Evolutionary conservation across 371 early-diverging fungal species (phyloP).

Genomic region (Lichtheimia ramosa): DNA sequence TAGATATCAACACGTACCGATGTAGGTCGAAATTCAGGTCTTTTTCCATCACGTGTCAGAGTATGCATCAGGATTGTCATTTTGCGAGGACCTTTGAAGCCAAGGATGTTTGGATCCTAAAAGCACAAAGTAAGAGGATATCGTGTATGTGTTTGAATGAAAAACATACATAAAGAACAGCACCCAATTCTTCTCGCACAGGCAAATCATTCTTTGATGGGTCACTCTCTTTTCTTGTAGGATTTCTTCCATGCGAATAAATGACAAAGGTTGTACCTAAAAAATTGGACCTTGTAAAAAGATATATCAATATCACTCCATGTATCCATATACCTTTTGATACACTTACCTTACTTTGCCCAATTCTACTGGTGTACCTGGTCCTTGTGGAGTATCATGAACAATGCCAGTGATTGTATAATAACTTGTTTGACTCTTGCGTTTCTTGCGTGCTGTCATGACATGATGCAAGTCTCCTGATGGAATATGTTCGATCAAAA

Average conservation of each 20-base stretch:
- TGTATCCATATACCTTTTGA: neutral
- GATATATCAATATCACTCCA: too few relatives aligned
- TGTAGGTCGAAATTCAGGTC: slow-evolving; percentile 59
- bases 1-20: slow-evolving; percentile 30
- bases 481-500: slow-evolving; percentile 69
- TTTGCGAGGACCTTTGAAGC: slow-evolving; percentile 90
- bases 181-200: slow-evolving; percentile 72
- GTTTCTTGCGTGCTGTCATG: slow-evolving; percentile 71
- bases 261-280: slow-evolving; percentile 83
- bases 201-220: slow-evolving; percentile 39
- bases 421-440: slow-evolving; percentile 68
- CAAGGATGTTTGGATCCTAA: slow-evolving; percentile 87
- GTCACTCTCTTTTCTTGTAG: slow-evolving; percentile 37
- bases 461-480: slow-evolving; percentile 48
- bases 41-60: slow-evolving; percentile 65
- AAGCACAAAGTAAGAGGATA: neutral
- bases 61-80: slow-evolving; percentile 86
- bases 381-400: slow-evolving; percentile 12
- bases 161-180: slow-evolving; percentile 75
- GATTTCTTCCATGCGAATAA: slow-evolving; percentile 70
- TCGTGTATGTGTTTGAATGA: neutral
- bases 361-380: slow-evolving; percentile 26
- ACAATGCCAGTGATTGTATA: slow-evolving; percentile 66
- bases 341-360: slow-evolving; percentile 63
- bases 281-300: slow-evolving; percentile 69